phyloP scores from a whole-genome alignment of 2,329 filamentous ascomycete genomes.

The Torrubiella hemipterigena region DNA sequence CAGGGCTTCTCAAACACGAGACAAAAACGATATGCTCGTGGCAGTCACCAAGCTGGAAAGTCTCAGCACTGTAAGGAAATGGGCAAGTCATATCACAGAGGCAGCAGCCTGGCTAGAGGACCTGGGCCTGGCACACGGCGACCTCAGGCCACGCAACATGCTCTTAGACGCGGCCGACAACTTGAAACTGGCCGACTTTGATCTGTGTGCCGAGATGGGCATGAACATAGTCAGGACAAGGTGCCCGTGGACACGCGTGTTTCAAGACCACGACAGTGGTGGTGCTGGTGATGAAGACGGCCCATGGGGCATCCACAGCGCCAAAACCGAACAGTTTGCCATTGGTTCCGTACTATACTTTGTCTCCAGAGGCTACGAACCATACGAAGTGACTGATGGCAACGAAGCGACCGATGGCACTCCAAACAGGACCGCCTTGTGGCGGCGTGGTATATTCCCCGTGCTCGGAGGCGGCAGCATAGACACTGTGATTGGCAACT shows the following conservation, averaged over 20 bases:
- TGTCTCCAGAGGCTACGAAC: constrained; percentile 2
- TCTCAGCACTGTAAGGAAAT: too few relatives aligned
- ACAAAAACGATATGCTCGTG: too few relatives aligned
- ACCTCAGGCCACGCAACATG: constrained; percentile 7
- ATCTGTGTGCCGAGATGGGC: constrained; percentile 3
- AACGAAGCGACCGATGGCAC: too few relatives aligned
- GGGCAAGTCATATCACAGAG: too few relatives aligned
- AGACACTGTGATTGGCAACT: too few relatives aligned
- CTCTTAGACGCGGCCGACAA: constrained; percentile 6
- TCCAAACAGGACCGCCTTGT: too few relatives aligned
- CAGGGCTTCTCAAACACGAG: too few relatives aligned
- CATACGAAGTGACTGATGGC: too few relatives aligned
- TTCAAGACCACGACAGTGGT: too few relatives aligned
- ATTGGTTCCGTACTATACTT: constrained; percentile 6
- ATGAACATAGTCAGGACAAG: background rate
- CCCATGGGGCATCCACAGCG: background rate
- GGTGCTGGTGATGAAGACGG: background rate
- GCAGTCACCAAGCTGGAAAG: too few relatives aligned
- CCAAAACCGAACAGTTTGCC: constrained; percentile 3
- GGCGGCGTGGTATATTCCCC: too few relatives aligned
- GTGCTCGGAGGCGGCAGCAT: too few relatives aligned
- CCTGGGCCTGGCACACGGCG: constrained; percentile 6
- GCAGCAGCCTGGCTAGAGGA: constrained; percentile 8
- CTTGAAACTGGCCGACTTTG: constrained; percentile 8
- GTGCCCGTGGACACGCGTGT: constrained; percentile 5